Percentiles rank a stretch among this genome's conserved stretches.
Evolutionary conservation across 768 basidiomycete genomes (phyloP).

Genomic region (Xanthoconium stramineum): DNA sequence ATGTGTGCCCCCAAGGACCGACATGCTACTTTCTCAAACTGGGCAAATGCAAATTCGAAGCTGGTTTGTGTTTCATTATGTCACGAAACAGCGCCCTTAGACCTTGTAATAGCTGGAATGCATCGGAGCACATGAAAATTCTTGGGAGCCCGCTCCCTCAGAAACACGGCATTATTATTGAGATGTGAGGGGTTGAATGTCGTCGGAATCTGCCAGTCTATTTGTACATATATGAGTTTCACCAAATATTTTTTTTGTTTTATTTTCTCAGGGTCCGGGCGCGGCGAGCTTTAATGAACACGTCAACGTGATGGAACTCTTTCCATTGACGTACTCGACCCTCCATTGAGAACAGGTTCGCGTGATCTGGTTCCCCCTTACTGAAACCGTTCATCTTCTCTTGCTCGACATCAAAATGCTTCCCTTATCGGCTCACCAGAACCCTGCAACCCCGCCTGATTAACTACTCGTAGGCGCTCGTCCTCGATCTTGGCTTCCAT

Average conservation of each 20-base stretch:
- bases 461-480: slow-evolving; percentile 44
- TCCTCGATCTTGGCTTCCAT: slow-evolving; percentile 28
- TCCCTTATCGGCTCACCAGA: slow-evolving; percentile 40
- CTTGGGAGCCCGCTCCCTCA: slow-evolving; percentile 5
- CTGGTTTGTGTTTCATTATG: slow-evolving; percentile 40
- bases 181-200: slow-evolving; percentile 6
- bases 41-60: slow-evolving; percentile 60
- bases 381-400: slow-evolving; percentile 25
- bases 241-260: slow-evolving; percentile 20
- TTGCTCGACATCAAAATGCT: slow-evolving; percentile 19
- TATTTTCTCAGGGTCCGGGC: slow-evolving; percentile 24
- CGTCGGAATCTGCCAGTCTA: slow-evolving; percentile 15
- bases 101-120: slow-evolving; percentile 37
- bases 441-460: slow-evolving; percentile 54
- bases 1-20: slow-evolving; percentile 42
- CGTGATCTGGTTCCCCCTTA: slow-evolving; percentile 21
- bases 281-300: slow-evolving; percentile 26
- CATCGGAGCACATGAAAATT: slow-evolving; percentile 30
- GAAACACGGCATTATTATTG: slow-evolving; percentile 9
- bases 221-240: slow-evolving; percentile 37
- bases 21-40: slow-evolving; percentile 52
- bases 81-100: slow-evolving; percentile 7
- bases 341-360: slow-evolving; percentile 26
- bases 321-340: slow-evolving; percentile 33
- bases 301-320: slow-evolving; percentile 33